Conservation (phyloP, 169 alveolate species). For the Toxoplasma gondii region DNA sequence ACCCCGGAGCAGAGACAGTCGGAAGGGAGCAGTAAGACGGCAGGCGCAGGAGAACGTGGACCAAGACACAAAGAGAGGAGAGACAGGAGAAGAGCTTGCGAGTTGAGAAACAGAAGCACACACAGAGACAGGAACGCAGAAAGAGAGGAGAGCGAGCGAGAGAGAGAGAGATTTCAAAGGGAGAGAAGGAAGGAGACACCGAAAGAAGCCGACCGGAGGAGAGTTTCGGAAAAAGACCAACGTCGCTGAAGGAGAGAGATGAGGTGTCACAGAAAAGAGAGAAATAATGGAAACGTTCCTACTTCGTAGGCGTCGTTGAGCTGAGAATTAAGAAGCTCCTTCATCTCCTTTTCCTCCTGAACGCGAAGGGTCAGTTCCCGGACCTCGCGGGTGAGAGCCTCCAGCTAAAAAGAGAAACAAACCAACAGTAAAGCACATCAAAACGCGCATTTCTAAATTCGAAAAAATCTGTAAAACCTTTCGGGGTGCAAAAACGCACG, state of each 20-base stretch:
- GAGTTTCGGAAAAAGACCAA: neutral
- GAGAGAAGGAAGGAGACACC: too few relatives aligned
- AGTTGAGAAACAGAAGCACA: too few relatives aligned
- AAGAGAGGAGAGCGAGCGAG: too few relatives aligned
- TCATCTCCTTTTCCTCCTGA: slow-evolving; percentile 46
- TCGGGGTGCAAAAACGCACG: too few relatives aligned
- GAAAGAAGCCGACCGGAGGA: neutral
- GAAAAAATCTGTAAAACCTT: too few relatives aligned
- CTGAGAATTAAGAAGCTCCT: slow-evolving; percentile 52
- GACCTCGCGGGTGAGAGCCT: slow-evolving; percentile 53
- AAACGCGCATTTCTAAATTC: too few relatives aligned
- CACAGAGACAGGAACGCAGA: too few relatives aligned
- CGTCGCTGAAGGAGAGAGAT: neutral
- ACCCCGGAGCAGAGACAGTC: too few relatives aligned
- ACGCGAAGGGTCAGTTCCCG: slow-evolving; percentile 53
- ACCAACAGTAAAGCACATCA: neutral
- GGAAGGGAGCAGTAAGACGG: too few relatives aligned
- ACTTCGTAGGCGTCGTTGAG: slow-evolving; percentile 62
- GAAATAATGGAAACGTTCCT: neutral
- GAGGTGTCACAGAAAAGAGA: neutral
- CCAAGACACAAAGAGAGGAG: neutral
- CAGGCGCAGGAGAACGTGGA: neutral
- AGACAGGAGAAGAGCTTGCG: too few relatives aligned
- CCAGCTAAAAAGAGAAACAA: slow-evolving; percentile 36
- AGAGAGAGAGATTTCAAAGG: too few relatives aligned